Evolutionary conservation across 768 basidiomycete species (phyloP), one percentile per base, ranked within the genome.

Genomic region (Panus rudis): DNA sequence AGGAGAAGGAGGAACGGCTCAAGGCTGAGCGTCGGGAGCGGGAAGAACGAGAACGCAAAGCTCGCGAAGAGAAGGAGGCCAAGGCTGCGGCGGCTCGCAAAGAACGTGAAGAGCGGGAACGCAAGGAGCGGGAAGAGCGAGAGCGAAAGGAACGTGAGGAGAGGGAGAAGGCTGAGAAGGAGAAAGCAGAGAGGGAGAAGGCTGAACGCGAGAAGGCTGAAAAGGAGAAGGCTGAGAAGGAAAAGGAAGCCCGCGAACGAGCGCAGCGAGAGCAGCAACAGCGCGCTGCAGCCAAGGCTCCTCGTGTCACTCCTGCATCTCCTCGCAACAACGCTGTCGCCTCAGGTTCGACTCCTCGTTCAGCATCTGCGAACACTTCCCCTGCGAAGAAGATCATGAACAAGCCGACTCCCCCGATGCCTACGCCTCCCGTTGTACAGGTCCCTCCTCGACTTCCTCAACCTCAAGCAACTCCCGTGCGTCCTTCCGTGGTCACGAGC

Each of bases 1-100:
- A 73, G 59, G 83, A 87, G 66, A 79, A 76, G 63, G 85, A 87
- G 56, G 82, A 87, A 52, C 77, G 67, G 46, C 63, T 55, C 25
- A 71, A 63, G 52, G 63, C 66, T 21, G 76, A 77, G 42, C 66
- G 72, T 42, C 68, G 69, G 31, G 71, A 75, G 41, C 74, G 71
- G 54, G 78, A 81, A 52, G 78, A 78, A 48, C 64, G 61, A 45
- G 90, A 92, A 54, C 72, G 81, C 38, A 75, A 79, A 53, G 70
- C 61, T 10, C 73, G 69, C 52, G 75, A 78, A 51, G 87, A 90
- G 53, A 70, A 74, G 38, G 85, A 86, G 55, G 75, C 72, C 21
- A 75, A 68, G 52, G 58, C 58, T 35, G 67, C 69, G 37, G 63
- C 65, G 13, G 62, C 63, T 39, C 43, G 35, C 45, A 53, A 34